Conservation (phyloP, 2,329 filamentous ascomycete genomes). For the Shiraia bambusicola region DNA sequence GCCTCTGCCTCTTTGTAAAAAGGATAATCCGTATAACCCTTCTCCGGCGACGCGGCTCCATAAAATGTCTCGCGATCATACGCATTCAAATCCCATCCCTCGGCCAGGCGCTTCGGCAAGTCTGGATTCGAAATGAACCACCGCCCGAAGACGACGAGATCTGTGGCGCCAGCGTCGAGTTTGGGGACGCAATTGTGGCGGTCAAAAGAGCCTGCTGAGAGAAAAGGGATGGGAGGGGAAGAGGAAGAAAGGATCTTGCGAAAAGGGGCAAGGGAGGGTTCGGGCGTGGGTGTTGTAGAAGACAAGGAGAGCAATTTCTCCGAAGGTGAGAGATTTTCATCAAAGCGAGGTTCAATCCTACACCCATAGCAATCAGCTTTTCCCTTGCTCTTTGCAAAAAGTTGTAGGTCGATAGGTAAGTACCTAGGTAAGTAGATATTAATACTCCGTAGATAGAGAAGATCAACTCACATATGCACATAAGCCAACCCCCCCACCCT, state of each 20-base stretch:
- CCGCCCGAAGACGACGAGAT: constrained; percentile 49
- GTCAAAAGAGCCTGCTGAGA: constrained; percentile 58
- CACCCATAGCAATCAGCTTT: too few species aligned
- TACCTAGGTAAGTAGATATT: too few species aligned
- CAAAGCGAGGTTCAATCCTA: constrained; percentile 44
- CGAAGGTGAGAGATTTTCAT: constrained; percentile 40
- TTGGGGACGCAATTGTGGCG: constrained; percentile 54
- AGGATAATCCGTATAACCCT: constrained; percentile 47
- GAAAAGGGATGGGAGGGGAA: constrained; percentile 50
- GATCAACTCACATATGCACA: constrained; percentile 40
- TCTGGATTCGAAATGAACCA: constrained; percentile 53
- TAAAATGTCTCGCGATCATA: constrained; percentile 53
- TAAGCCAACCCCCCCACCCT: constrained; percentile 33
- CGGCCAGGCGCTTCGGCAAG: constrained; percentile 45
- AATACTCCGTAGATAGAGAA: too few species aligned
- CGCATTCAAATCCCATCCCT: constrained; percentile 42
- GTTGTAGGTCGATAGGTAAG: too few species aligned
- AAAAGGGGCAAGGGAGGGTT: constrained; percentile 29
- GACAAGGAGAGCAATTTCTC: constrained; percentile 41
- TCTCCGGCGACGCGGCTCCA: constrained; percentile 36
- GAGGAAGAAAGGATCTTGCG: constrained; percentile 49
- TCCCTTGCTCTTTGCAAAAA: too few species aligned
- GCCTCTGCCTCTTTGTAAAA: constrained; percentile 29
- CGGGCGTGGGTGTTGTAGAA: too few species aligned
- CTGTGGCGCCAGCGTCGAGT: constrained; percentile 45